phyloP scores from a whole-genome alignment of 2,329 filamentous ascomycete genomes.

The Xylariaceae sp. region DNA sequence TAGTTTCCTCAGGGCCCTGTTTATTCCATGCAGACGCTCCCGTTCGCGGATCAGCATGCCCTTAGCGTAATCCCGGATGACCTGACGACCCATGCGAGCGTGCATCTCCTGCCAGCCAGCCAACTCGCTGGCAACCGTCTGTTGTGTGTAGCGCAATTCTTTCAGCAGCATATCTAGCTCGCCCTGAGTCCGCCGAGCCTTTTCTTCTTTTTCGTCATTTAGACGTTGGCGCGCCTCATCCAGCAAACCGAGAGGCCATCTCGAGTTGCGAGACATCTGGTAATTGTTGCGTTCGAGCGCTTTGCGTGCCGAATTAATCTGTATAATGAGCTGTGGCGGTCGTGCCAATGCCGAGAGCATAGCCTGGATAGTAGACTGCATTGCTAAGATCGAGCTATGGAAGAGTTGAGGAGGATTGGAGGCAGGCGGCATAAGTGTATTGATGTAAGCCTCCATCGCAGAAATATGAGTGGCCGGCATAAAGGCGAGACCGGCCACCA shows the following conservation, averaged over 20 bases:
- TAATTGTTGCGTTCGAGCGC: constrained; percentile 72
- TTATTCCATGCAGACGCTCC: constrained; percentile 73
- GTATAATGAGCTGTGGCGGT: constrained; percentile 69
- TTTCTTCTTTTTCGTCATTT: constrained; percentile 78
- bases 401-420: constrained; percentile 68
- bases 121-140: constrained; percentile 84
- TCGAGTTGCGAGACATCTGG: constrained; percentile 66
- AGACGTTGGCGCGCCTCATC: constrained; percentile 82
- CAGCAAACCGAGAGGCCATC: constrained; percentile 75
- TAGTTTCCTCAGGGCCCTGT: constrained; percentile 66
- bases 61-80: constrained; percentile 69
- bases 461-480: constrained; percentile 62
- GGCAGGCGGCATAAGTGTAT: constrained; percentile 59
- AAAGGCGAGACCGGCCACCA: constrained; percentile 54
- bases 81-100: constrained; percentile 67
- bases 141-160: constrained; percentile 86
- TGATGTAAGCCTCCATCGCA: constrained; percentile 68
- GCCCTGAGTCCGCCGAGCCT: constrained; percentile 61
- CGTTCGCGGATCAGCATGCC: constrained; percentile 76
- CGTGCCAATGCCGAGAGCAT: constrained; percentile 74
- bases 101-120: constrained; percentile 93
- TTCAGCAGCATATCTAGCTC: constrained; percentile 71
- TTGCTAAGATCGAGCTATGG: constrained; percentile 69
- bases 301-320: constrained; percentile 69
- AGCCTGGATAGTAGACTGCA: constrained; percentile 79